Percentiles rank a stretch among this genome's conserved stretches.
phyloP scores from a whole-genome alignment of 106 monocot genomes.

The Amphibolis antarctica region DNA sequence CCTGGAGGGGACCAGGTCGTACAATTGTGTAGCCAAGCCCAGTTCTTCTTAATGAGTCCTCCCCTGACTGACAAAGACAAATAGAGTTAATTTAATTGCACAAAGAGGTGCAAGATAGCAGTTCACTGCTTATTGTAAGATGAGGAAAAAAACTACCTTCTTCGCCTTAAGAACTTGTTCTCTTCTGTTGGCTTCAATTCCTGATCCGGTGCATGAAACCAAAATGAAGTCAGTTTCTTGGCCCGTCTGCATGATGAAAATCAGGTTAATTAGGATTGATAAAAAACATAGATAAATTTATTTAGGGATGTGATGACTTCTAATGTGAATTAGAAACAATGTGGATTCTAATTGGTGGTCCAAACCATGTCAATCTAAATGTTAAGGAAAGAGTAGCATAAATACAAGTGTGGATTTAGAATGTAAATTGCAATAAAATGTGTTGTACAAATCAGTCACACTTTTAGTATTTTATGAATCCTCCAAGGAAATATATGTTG shows the following conservation, averaged over 20 bases:
- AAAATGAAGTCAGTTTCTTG: slow-evolving; percentile 94
- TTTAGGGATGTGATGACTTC: no score
- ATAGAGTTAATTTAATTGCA: no score
- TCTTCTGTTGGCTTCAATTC: slow-evolving; percentile 71
- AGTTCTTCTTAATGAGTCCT: slow-evolving; percentile 80
- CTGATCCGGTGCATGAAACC: slow-evolving; percentile 84
- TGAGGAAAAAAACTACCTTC: slow-evolving; percentile 32
- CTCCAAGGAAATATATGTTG: no score
- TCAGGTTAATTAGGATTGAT: not conserved
- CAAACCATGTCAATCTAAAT: no score
- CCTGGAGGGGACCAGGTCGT: slow-evolving; percentile 93
- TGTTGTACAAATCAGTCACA: no score
- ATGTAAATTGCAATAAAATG: no score
- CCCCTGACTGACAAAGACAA: slow-evolving; percentile 49
- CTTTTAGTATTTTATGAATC: no score
- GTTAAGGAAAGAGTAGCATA: no score
- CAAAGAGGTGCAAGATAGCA: no score
- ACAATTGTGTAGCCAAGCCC: slow-evolving; percentile 97
- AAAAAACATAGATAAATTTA: not conserved
- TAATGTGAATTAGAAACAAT: no score
- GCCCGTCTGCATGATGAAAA: slow-evolving; percentile 49
- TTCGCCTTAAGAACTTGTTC: slow-evolving; percentile 95
- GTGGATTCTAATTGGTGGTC: no score
- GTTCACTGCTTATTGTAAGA: not conserved
- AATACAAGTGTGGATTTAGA: no score